A percentile compares a stretch with the other conserved stretches of the same genome.
These are phyloP conservation scores for Diaporthe humulicola DNA, from an alignment of 2,329 filamentous ascomycete species.

Conservation along the genomic window DNA sequence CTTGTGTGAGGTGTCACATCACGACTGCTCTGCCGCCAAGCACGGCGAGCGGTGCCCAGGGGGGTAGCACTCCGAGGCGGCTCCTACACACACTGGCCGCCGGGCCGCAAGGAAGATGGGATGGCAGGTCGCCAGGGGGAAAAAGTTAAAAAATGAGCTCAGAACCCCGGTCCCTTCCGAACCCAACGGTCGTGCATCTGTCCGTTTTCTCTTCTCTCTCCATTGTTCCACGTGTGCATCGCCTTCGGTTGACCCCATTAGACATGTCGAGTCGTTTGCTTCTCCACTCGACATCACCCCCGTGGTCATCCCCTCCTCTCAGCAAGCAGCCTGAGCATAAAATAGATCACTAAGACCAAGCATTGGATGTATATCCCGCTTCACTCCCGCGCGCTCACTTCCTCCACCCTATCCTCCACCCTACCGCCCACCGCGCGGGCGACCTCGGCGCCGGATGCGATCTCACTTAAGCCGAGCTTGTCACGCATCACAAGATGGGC, in stretches of 20 bases:
- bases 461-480: background rate
- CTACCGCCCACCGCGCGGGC: background rate
- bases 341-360: background rate
- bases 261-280: constrained; percentile 14
- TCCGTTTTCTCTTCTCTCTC: background rate
- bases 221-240: constrained; percentile 3
- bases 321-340: background rate
- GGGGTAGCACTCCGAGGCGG: background rate
- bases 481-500: background rate
- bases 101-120: constrained; percentile 23
- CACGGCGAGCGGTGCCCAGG: constrained; percentile 4
- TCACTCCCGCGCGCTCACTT: background rate
- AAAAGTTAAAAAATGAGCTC: constrained; percentile 24
- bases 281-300: constrained; percentile 4
- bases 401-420: background rate
- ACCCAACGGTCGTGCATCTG: background rate
- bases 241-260: background rate
- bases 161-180: background rate
- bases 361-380: constrained; percentile 31
- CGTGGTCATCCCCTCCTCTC: background rate
- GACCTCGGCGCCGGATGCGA: constrained; percentile 1
- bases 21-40: background rate
- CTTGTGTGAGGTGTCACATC: constrained; percentile 28
- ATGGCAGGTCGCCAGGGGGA: constrained; percentile 2
- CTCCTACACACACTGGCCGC: background rate